Evolutionary conservation across 2,329 filamentous ascomycete species (phyloP), one percentile per base, ranked within the genome.

Genomic region (Aspergillus flavus): DNA sequence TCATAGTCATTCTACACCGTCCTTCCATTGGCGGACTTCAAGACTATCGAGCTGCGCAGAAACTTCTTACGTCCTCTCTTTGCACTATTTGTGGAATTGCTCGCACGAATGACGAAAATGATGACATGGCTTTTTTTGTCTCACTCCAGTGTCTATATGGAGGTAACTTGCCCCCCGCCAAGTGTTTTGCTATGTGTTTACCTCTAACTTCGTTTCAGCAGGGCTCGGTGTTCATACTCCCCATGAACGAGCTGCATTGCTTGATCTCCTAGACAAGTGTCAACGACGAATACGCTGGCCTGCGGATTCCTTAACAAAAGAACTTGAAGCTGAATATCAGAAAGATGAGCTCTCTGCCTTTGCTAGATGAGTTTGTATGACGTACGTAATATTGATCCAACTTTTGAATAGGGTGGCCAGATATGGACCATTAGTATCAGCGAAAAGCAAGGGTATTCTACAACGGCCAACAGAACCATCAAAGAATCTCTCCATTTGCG

Each of bases 1-100:
- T 87, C 50, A 73, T 87, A 0, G 78, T 86, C 1, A 74, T 85
- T 0, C 78, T 86, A 55, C 82, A 87, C 58, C 80, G 84, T 54
- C 85, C 85, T 1, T 82, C 81, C 0, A 75, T 78, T 12, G 82
- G 82, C 2, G 84, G 83, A 0, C 80, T 84, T 54, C 76, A 82
- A 19, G 83, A 83, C 12, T 85, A 83, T 65, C 64, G 66, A 12
- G 67, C 68, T 3, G 68, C 67, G 3, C 71, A 74, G 30, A 69
- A 66, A 28, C 63, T 68, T 14, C 58, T 72, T 6, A 64, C 66
- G 2, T 36, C 65, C 1, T 71, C 71, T 9, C 64, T 74, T 4
- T 69, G 64, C 32, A 72, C 65, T 0, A 72, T 75, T 10, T 75
- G 71, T 50, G 73, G 73, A 1, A 68, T 74, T 56, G 69, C 71